Evolutionary conservation across 305 asterid species (phyloP).

Genomic region (Lippia alba): DNA sequence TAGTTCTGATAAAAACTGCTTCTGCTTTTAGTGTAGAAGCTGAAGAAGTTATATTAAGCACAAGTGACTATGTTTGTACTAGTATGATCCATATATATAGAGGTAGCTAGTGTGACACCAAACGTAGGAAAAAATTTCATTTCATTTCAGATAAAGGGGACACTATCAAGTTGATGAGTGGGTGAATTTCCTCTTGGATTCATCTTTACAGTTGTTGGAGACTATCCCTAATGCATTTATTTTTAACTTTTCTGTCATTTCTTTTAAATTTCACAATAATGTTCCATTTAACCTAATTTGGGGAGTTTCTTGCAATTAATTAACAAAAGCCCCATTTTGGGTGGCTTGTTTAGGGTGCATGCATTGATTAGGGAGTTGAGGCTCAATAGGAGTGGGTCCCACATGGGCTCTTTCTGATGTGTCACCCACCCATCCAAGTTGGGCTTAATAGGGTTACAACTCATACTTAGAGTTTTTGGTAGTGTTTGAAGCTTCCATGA

Average conservation of each 20-base stretch:
- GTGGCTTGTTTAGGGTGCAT: constrained; percentile 19
- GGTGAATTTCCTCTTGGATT: constrained; percentile 20
- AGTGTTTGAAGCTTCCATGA: constrained; percentile 44
- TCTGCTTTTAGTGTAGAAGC: neutral
- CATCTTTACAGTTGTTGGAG: constrained; percentile 67
- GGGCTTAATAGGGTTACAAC: constrained; percentile 57
- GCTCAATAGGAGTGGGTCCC: constrained; percentile 42
- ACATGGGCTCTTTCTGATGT: constrained; percentile 53
- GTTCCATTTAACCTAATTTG: constrained; percentile 59
- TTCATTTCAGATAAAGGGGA: too few species aligned
- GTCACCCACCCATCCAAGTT: constrained; percentile 64
- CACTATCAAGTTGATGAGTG: neutral
- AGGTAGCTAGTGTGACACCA: constrained; percentile 33
- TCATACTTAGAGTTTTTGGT: constrained; percentile 51
- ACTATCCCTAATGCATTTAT: constrained; percentile 34
- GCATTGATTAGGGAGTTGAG: constrained; percentile 18
- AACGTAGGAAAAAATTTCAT: constrained; percentile 27
- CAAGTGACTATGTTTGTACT: constrained; percentile 31
- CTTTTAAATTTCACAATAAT: constrained; percentile 22
- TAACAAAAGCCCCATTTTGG: constrained; percentile 15
- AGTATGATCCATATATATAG: constrained; percentile 52
- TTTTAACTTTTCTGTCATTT: constrained; percentile 44
- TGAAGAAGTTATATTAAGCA: neutral
- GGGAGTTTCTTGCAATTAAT: constrained; percentile 33
- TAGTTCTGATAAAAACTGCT: neutral